Evolutionary conservation across 2,329 filamentous ascomycete species (phyloP).

Genomic region (Ophiostoma perfectum): DNA sequence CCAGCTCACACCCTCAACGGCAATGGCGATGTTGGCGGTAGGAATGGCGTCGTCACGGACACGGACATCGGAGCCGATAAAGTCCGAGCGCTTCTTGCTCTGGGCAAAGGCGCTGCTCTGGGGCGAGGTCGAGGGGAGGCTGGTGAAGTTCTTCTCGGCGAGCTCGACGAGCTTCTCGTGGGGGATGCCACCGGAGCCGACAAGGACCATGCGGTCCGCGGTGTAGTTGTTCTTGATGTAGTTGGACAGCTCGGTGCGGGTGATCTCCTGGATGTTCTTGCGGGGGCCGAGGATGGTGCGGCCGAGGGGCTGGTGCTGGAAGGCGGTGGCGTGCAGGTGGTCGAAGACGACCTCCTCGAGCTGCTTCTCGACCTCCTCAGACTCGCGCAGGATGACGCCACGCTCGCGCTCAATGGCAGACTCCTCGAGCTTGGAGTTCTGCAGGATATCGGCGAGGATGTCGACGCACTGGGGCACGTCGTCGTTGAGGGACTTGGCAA

Average conservation of each 20-base stretch:
- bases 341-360: slow-evolving; percentile 99
- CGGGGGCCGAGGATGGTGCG: slow-evolving; percentile 96
- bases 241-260: slow-evolving; percentile 79
- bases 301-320: slow-evolving; percentile 91
- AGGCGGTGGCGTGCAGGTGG: slow-evolving; percentile 96
- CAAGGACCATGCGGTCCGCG: slow-evolving; percentile 97
- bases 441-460: slow-evolving; percentile 97
- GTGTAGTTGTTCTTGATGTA: slow-evolving; percentile 99
- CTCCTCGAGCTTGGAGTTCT: slow-evolving; percentile 97
- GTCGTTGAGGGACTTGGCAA: slow-evolving; percentile 97
- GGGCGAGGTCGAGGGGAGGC: slow-evolving; percentile 68
- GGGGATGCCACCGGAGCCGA: slow-evolving; percentile 87
- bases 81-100: slow-evolving; percentile 85
- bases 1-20: slow-evolving; percentile 99
- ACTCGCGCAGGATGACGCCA: slow-evolving; percentile 96
- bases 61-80: slow-evolving; percentile 92
- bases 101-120: slow-evolving; percentile 68
- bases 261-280: slow-evolving; percentile 97
- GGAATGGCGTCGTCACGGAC: slow-evolving; percentile 94
- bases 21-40: slow-evolving; percentile 95
- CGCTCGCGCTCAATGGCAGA: slow-evolving; percentile 93
- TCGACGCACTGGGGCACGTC: slow-evolving; percentile 95
- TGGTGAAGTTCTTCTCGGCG: slow-evolving; percentile 90
- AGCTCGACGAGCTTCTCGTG: slow-evolving; percentile 92
- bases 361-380: slow-evolving; percentile 99